Evolutionary conservation across 345 rosid genomes (phyloP), one percentile per base, ranked within the genome.

Genomic region (Geranium brycei): DNA sequence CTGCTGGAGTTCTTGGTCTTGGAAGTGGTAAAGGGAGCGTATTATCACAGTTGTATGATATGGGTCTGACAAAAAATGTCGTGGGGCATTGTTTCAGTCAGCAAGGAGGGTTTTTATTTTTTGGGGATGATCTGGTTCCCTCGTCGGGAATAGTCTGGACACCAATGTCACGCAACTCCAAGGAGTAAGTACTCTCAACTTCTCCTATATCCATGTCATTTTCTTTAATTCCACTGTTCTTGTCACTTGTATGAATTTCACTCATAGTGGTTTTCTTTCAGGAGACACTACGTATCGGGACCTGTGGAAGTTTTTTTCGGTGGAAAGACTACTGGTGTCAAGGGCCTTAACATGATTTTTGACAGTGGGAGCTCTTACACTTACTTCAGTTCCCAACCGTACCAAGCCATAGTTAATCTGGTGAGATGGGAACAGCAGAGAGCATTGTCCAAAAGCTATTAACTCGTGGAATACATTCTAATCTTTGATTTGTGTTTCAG

Each of bases 331-430:
- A 79, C 84, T 1, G 91, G 89, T 65, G 62, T 81, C 2, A 83
- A 75, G 68, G 86, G 75, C 62, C 86, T 82, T 17, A 51, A 77
- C 62, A 51, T 86, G 28, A 58, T 86, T 59, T 87, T 89, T 64
- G 98, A 92, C 75, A 93, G 97, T 51, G 99, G 99, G 60, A 86
- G 95, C 82, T 87, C 99, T 2, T 93, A 89, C 76, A 77, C 90
- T 57, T 93, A 93, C 82, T 85, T 89, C 70, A 77, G 59, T 65
- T 73, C 75, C 7, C 69, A 63, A 57, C 82, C 84, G 57, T 93
- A 93, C 66, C 40, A 75, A 69, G 62, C 70, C 4, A 28, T 67
- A 19, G 76, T 87, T n/a, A 68, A 79, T 82, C 75, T 84, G 84
- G 96, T 92, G 64, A 80, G 79, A 61, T 32, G 58, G 31, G 32